Base-by-base conservation (phyloP, 2,329 filamentous ascomycete species). In the Diaporthe citrichinensis region DNA sequence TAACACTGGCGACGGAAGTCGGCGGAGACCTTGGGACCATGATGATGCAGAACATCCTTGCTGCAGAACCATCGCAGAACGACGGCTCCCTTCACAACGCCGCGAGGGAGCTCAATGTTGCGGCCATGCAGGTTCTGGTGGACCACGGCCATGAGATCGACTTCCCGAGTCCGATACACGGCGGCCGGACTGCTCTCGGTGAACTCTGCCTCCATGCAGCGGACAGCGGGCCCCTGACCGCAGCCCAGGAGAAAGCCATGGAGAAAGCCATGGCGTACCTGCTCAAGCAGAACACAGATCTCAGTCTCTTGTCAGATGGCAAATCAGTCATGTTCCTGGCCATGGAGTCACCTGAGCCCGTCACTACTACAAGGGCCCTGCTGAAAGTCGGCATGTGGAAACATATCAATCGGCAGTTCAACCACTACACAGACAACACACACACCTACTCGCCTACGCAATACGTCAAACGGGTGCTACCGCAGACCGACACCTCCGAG, bases 11-110 rank as follows among this genome's bases (percentile, higher is more conserved):
- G 1, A 91, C 91, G 2, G 85, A 83, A 53, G 85, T 90, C 2
- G 88, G 88, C 0, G 89, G 90, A 20, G 87, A 91, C 0, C 77
- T 90, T 17, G 87, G 88, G 0, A 88, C 88, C 25, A 84, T 86
- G 14, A 89, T 91, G 82, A 88, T 91, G 88, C 84, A 85, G 2
- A 87, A 86, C 71, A 81, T 93, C 0, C 84, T 92, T 7, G 87
- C 87, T 0, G 88, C 89, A 0, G 89, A 90, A 28, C 89, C 90
- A 1, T 87, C 89, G 2, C 87, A 85, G 57, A 91, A 94, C 74
- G 92, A 94, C 76, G 92, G 92, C 0, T 93, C 91, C 1, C 84
- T 94, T 4, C 92, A 94, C 79, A 92, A 93, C 76, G 90, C 92
- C 4, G 89, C 92, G 0, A 86, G 90, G 17, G 87, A 89, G 62